These are phyloP conservation scores for Exophiala calicioides DNA, from an alignment of 2,329 filamentous ascomycete species.

Conservation along the genomic window DNA sequence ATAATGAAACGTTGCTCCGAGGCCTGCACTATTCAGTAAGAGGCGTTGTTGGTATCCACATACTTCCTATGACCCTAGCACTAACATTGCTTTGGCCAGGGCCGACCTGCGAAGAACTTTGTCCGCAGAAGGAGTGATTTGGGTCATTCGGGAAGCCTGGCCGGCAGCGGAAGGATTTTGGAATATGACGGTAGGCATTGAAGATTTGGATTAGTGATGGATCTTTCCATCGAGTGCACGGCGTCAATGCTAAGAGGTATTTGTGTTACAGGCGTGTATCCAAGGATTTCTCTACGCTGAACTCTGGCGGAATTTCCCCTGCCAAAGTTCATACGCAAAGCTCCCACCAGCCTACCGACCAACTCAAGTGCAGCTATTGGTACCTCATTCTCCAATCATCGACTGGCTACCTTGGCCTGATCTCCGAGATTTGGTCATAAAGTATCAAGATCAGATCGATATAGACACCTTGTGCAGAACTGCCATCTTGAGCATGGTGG, in stretches of 20 bases:
- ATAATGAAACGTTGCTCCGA: slow-evolving; percentile 9
- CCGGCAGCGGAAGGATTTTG: slow-evolving; percentile 21
- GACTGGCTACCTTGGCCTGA: slow-evolving; percentile 61
- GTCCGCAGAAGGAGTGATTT: slow-evolving; percentile 17
- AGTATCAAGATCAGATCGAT: slow-evolving; percentile 20
- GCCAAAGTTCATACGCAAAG: slow-evolving; percentile 34
- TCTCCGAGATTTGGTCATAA: slow-evolving; percentile 55
- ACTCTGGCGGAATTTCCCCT: slow-evolving; percentile 23
- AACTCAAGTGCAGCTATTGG: slow-evolving; percentile 50
- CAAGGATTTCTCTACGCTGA: slow-evolving; percentile 19
- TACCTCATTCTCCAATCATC: slow-evolving; percentile 59
- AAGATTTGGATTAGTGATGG: neutral
- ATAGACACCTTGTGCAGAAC: slow-evolving; percentile 15
- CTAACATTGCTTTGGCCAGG: slow-evolving; percentile 2
- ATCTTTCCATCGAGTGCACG: too few species aligned
- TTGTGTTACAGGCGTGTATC: slow-evolving; percentile 8
- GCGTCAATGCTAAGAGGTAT: neutral
- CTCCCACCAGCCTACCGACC: slow-evolving; percentile 54
- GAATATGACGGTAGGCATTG: slow-evolving; percentile 15
- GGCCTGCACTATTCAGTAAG: slow-evolving; percentile 4
- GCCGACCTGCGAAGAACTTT: slow-evolving; percentile 6
- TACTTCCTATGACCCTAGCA: neutral
- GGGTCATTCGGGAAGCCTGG: slow-evolving; percentile 22
- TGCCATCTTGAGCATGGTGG: slow-evolving; percentile 21
- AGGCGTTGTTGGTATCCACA: neutral